Conservation (phyloP, 306 rosid species). For the Quercus engelmannii region DNA sequence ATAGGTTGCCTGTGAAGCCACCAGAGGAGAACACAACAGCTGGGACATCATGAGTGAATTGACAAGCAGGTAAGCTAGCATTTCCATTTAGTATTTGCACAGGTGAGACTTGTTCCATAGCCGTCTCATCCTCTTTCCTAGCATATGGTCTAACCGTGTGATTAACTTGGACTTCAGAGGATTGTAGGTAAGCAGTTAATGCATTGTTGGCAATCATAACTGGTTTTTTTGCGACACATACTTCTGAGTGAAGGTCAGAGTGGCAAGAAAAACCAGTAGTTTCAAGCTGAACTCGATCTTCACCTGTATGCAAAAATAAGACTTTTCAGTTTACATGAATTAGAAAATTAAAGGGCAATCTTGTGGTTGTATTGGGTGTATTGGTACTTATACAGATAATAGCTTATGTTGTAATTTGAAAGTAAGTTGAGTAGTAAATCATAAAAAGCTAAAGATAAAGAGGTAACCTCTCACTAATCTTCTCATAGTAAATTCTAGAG, state of each 20-base stretch:
- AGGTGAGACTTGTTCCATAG: constrained; percentile 15
- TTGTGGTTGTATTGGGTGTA: not conserved
- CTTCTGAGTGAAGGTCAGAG: constrained; percentile 28
- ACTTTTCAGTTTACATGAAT: not conserved
- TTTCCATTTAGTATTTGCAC: constrained; percentile 14
- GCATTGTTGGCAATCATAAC: constrained; percentile 9
- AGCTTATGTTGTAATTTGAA: not conserved
- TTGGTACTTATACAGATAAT: not conserved
- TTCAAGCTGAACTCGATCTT: constrained; percentile 20
- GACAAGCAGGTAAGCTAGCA: constrained; percentile 17
- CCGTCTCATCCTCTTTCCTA: constrained; percentile 21
- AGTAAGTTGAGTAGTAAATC: not conserved
- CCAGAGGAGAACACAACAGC: constrained; percentile 31
- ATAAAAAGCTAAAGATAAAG: not conserved
- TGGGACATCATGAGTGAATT: constrained; percentile 22
- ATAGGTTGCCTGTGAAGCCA: constrained; percentile 34
- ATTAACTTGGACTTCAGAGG: not conserved
- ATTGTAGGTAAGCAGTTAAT: constrained; percentile 17
- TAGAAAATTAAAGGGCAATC: not conserved
- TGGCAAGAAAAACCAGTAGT: constrained; percentile 30
- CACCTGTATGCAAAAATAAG: not conserved
- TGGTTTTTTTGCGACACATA: constrained; percentile 22
- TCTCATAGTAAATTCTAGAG: constrained; percentile 10
- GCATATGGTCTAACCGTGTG: constrained; percentile 32
- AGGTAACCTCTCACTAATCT: constrained; percentile 34